Conservation (phyloP, 2,329 filamentous ascomycete species). For the Cercospora berteroae region DNA sequence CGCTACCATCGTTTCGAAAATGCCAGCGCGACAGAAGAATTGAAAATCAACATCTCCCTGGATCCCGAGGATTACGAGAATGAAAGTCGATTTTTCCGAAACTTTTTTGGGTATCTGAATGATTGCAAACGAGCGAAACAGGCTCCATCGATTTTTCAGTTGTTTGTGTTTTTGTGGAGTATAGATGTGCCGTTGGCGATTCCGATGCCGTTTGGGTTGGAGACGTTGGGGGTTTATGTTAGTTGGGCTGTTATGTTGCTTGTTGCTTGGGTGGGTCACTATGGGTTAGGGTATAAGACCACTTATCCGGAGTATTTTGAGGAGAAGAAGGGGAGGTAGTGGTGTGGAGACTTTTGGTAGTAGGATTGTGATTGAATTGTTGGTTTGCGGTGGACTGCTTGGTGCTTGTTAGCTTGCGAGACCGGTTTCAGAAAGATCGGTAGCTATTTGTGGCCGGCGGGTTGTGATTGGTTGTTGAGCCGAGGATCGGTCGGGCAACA, state of each 20-base stretch:
- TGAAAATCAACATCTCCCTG: conserved; percentile 26
- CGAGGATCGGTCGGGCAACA: neutral
- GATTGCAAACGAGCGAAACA: conserved; percentile 24
- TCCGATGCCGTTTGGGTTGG: conserved; percentile 23
- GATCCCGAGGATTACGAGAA: conserved; percentile 29
- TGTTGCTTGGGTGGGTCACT: conserved; percentile 22
- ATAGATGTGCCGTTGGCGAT: conserved; percentile 26
- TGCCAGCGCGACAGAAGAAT: conserved; percentile 16
- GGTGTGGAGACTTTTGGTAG: neutral
- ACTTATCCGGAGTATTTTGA: conserved; percentile 27
- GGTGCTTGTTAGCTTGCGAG: neutral
- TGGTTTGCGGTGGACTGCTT: neutral
- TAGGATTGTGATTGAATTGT: neutral
- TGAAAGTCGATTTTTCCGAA: conserved; percentile 25
- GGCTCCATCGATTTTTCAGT: conserved; percentile 23
- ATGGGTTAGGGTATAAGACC: conserved; percentile 23
- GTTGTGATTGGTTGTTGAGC: neutral
- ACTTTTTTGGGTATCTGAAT: conserved; percentile 27
- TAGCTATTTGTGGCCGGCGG: neutral
- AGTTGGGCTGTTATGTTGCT: conserved; percentile 22
- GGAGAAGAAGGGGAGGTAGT: conserved; percentile 21
- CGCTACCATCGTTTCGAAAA: conserved; percentile 28
- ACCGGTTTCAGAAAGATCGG: neutral
- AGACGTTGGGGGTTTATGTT: conserved; percentile 22
- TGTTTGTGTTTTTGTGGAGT: conserved; percentile 27